Percentiles rank a stretch among this genome's conserved stretches.
phyloP scores from a whole-genome alignment of 108 stramenopile species.

The Aurantiochytrium sp. region DNA sequence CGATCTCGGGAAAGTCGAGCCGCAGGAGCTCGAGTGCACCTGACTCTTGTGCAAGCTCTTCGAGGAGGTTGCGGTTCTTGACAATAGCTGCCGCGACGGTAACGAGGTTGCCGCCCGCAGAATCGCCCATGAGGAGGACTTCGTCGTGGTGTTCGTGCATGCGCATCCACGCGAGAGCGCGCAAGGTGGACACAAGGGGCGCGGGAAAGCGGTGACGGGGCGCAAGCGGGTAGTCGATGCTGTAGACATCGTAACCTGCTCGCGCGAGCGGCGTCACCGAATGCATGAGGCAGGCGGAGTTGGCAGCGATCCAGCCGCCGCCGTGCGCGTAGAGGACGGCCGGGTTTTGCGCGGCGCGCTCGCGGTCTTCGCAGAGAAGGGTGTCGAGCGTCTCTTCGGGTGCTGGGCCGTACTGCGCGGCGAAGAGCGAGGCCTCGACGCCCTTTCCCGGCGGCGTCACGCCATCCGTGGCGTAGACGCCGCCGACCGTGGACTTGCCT shows the following conservation, averaged over 20 bases:
- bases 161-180: background rate
- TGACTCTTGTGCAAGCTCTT: background rate
- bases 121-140: background rate
- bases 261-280: slow-evolving; percentile 5
- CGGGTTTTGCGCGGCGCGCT: background rate
- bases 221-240: background rate
- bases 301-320: slow-evolving; percentile 18
- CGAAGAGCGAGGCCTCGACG: background rate
- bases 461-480: background rate
- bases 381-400: background rate
- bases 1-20: background rate
- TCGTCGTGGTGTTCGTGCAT: background rate
- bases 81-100: background rate
- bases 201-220: background rate
- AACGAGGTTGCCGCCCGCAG: slow-evolving; percentile 2
- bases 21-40: background rate
- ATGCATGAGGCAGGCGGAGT: background rate
- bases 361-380: background rate
- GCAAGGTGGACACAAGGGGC: background rate
- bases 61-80: background rate
- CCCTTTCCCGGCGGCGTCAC: slow-evolving; percentile 3
- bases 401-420: background rate
- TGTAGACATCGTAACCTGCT: background rate
- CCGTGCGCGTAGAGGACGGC: background rate
- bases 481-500: background rate